These are phyloP conservation scores for Pseudopithomyces chartarum DNA, from an alignment of 2,329 filamentous ascomycete genomes.

Conservation along the genomic window DNA sequence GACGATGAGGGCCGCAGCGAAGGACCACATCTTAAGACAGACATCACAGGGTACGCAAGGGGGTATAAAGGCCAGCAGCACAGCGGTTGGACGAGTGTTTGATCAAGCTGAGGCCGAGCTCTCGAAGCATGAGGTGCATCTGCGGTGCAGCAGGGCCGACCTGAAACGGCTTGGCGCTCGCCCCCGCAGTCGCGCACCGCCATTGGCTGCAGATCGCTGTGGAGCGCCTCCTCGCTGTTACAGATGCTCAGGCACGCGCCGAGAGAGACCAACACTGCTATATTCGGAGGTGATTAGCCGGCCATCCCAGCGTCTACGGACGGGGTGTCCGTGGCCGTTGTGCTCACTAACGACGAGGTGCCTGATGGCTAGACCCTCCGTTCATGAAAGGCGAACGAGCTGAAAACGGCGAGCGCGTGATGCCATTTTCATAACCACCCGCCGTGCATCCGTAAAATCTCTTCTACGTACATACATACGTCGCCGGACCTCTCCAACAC, in stretches of 20 bases:
- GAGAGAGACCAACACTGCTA: neutral
- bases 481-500: no score
- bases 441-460: no score
- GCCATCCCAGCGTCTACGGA: no score
- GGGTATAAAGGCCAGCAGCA: conserved; percentile 15
- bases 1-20: conserved; percentile 6
- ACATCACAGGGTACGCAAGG: conserved; percentile 24
- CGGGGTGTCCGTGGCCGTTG: no score
- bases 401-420: no score
- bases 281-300: no score
- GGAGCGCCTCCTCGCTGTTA: conserved; percentile 3
- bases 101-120: conserved; percentile 8
- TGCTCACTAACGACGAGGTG: no score
- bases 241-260: conserved; percentile 7
- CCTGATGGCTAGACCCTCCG: no score
- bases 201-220: conserved; percentile 14
- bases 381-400: no score
- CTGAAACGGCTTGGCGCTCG: conserved; percentile 15
- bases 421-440: no score
- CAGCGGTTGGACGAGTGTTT: conserved; percentile 23
- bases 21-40: conserved; percentile 26
- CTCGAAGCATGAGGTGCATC: conserved; percentile 10
- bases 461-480: no score
- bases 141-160: conserved; percentile 1
- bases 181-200: neutral